Base-by-base conservation (phyloP, 1,284 basidiomycete genomes). In the Rhizopogon hawkerae region DNA sequence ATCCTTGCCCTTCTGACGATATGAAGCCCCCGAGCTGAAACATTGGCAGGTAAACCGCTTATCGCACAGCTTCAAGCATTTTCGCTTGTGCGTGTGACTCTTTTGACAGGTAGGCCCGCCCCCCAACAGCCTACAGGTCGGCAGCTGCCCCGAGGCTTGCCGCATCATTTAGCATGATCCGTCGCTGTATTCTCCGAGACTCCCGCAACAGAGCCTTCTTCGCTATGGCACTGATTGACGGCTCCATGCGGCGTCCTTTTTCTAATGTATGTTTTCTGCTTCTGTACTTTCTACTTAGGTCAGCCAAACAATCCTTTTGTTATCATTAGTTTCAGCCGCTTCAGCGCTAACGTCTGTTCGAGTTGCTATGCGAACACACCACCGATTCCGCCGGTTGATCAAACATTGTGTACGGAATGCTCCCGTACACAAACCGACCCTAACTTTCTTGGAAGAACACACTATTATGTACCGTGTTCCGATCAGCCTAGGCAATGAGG, bases 71-170 rank as follows among this genome's bases (percentile, higher is more conserved):
- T 18, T 35, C 11, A 31, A 24, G 24, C 34, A 13, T 36, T 44
- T 38, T 18, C 16, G 41, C 33, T 41, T 34, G 9, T 38, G 29
- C 33, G 36, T 39, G 29, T 39, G 37, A 39, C 37, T 14, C 13
- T 26, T 48, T 34, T 50, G 21, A 29, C 10, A 35, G 47, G 46
- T 50, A 36, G 47, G 44, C 21, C 38, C n/a, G 34, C 8, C 3
- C 38, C 29, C 21, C 31, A 49, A 38, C 38, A 16, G 26, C 16
- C 16, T 16, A 16, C 16, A 16, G 16, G 21, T 49, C 33, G 26
- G 21, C 47, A 38, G 21, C 47, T 38, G 24, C 48, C 38, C 48
- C 38, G 49, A 38, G 36, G 50, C 48, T 0, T 26, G 16, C 39
- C 10, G 23, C 39, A 16, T 11, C 39, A 23, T 21, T 9, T 16